Percentiles rank a stretch among this genome's conserved stretches.
Conservation (phyloP, 805 yeast genomes). For the Metschnikowia henanensis region DNA sequence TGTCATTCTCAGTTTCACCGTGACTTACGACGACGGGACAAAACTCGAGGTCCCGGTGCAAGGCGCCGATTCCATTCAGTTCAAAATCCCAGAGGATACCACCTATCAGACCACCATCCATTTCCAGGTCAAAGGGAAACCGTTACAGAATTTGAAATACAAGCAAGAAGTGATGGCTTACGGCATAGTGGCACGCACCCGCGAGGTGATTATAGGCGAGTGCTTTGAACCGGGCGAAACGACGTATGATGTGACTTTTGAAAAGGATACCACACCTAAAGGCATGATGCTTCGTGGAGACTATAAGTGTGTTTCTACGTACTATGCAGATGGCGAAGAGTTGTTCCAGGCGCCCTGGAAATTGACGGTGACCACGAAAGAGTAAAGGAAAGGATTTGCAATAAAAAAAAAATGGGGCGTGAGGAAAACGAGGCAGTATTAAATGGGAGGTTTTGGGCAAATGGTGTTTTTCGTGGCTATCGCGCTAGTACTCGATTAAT, state of each 20-base stretch:
- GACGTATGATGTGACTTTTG: conserved; percentile 29
- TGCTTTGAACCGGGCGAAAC: conserved; percentile 35
- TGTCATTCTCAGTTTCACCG: conserved; percentile 30
- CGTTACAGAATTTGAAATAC: conserved; percentile 32
- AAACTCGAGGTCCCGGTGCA: conserved; percentile 27
- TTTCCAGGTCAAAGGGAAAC: conserved; percentile 30
- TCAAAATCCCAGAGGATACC: conserved; percentile 39
- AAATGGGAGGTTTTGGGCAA: too few species aligned
- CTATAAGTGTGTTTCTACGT: conserved; percentile 32
- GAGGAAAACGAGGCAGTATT: too few species aligned
- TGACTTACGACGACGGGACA: conserved; percentile 30
- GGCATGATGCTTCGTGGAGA: conserved; percentile 40
- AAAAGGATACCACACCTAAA: conserved; percentile 38
- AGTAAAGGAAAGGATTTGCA: too few species aligned
- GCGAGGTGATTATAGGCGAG: conserved; percentile 32
- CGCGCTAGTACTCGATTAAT: too few species aligned
- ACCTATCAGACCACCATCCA: conserved; percentile 33
- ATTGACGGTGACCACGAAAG: conserved; percentile 31
- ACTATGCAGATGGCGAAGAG: conserved; percentile 32
- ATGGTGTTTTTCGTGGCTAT: too few species aligned
- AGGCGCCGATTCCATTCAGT: conserved; percentile 28
- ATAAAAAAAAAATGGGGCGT: too few species aligned
- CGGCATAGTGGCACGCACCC: conserved; percentile 33
- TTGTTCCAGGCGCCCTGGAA: conserved; percentile 33
- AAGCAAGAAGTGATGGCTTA: conserved; percentile 37